Percentiles rank a stretch among this genome's conserved stretches.
phyloP scores from a whole-genome alignment of 2,329 filamentous ascomycete genomes.

The Aspergillus brasiliensis region DNA sequence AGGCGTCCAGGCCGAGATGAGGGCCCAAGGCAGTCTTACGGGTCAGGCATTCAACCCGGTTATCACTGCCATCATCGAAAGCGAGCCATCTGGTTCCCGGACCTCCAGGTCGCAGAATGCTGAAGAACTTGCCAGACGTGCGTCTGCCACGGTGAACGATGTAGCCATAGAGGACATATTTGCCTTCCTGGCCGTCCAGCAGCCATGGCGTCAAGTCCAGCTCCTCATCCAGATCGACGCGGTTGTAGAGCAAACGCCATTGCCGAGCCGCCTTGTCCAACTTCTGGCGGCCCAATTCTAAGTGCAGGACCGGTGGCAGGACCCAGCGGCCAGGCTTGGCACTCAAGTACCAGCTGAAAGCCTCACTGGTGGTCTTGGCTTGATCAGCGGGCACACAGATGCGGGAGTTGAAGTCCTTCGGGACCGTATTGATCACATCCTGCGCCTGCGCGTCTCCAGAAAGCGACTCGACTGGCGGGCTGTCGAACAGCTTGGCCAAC shows the following conservation, averaged over 20 bases:
- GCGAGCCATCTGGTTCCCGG: constrained; percentile 60
- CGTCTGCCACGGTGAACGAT: constrained; percentile 62
- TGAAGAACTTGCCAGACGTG: constrained; percentile 61
- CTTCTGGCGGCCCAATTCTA: constrained; percentile 60
- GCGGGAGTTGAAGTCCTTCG: constrained; percentile 41
- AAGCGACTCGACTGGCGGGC: constrained; percentile 26
- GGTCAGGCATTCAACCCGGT: constrained; percentile 59
- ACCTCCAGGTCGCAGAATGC: constrained; percentile 61
- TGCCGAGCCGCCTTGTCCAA: constrained; percentile 57
- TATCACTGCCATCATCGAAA: constrained; percentile 59
- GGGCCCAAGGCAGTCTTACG: constrained; percentile 55
- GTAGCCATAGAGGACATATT: constrained; percentile 62
- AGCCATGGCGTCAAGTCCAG: constrained; percentile 48
- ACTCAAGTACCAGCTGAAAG: constrained; percentile 34
- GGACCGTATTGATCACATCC: constrained; percentile 36
- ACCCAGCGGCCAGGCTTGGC: constrained; percentile 42
- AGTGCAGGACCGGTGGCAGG: constrained; percentile 53
- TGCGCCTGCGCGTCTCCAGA: constrained; percentile 22
- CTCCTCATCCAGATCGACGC: constrained; percentile 58
- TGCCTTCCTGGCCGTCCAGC: constrained; percentile 36
- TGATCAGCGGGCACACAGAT: constrained; percentile 43
- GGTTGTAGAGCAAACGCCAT: constrained; percentile 60
- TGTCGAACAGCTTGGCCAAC: constrained; percentile 53
- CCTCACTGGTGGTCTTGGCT: constrained; percentile 40
- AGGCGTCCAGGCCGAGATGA: constrained; percentile 51